These are phyloP conservation scores for Fusarium phyllophilum DNA, from an alignment of 2,329 filamentous ascomycete genomes.

Conservation along the genomic window DNA sequence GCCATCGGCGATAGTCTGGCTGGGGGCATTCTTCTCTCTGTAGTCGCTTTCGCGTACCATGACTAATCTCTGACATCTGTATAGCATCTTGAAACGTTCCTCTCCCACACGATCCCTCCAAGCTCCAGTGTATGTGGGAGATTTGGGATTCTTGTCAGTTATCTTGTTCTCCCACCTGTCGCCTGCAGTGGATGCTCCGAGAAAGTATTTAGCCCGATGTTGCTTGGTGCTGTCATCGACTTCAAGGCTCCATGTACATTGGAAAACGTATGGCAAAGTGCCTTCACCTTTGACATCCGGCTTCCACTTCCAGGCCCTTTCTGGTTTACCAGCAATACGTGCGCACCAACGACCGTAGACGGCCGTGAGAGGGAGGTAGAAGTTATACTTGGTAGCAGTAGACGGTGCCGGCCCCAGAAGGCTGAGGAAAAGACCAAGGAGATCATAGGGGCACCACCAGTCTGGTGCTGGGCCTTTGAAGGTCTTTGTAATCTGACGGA, in stretches of 20 bases:
- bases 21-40: neutral
- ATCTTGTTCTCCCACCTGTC: neutral
- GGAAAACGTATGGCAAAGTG: neutral
- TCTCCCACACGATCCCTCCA: neutral
- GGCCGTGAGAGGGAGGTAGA: neutral
- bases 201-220: neutral
- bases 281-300: neutral
- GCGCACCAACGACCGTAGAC: neutral
- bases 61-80: neutral
- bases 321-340: neutral
- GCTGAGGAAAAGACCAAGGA: neutral
- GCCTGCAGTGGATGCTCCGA: neutral
- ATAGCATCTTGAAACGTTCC: neutral
- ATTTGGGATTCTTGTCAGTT: neutral
- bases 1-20: accelerated
- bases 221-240: neutral
- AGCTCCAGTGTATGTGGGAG: neutral
- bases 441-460: neutral
- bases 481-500: neutral
- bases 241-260: neutral
- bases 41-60: neutral
- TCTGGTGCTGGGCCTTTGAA: neutral
- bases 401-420: neutral
- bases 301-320: neutral
- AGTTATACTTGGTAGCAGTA: neutral